A percentile compares a stretch with the other conserved stretches of the same genome.
phyloP scores from a whole-genome alignment of 768 basidiomycete species.

The Dioszegia hungarica region DNA sequence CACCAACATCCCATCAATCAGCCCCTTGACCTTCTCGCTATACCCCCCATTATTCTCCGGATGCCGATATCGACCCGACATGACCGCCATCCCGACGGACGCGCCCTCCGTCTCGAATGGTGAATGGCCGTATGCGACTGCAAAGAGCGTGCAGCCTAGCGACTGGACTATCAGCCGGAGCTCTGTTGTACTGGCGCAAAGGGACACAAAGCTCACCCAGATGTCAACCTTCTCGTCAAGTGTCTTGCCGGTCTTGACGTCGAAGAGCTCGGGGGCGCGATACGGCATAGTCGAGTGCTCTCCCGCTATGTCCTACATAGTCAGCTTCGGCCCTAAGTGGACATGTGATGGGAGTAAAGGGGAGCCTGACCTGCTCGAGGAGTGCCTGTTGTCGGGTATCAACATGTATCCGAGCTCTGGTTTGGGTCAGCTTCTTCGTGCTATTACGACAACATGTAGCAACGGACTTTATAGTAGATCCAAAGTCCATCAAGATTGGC shows the following conservation, averaged over 20 bases:
- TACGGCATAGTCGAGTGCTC: slow-evolving; percentile 99
- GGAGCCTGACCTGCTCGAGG: slow-evolving; percentile 66
- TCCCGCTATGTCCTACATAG: slow-evolving; percentile 75
- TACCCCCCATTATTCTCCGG: slow-evolving; percentile 62
- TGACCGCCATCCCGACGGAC: slow-evolving; percentile 94
- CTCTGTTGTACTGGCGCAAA: too few relatives aligned
- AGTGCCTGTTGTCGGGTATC: slow-evolving; percentile 81
- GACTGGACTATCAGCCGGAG: too few relatives aligned
- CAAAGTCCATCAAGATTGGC: slow-evolving; percentile 98
- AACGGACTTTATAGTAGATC: slow-evolving; percentile 66
- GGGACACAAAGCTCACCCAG: too few relatives aligned
- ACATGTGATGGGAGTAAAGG: background rate
- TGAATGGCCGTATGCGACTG: slow-evolving; percentile 89
- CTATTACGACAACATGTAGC: background rate
- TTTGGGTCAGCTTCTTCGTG: slow-evolving; percentile 1
- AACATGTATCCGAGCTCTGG: slow-evolving; percentile 67
- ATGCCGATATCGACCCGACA: slow-evolving; percentile 88
- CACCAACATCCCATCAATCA: slow-evolving; percentile 81
- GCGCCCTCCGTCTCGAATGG: slow-evolving; percentile 97
- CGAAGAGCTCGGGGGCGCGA: slow-evolving; percentile 93
- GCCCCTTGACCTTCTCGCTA: slow-evolving; percentile 48
- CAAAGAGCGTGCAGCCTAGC: slow-evolving; percentile 88
- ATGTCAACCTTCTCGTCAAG: slow-evolving; percentile 95
- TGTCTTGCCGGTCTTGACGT: slow-evolving; percentile 82
- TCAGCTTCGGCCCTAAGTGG: background rate